Conservation (phyloP, 441 rosid species). For the Viola pubescens region DNA sequence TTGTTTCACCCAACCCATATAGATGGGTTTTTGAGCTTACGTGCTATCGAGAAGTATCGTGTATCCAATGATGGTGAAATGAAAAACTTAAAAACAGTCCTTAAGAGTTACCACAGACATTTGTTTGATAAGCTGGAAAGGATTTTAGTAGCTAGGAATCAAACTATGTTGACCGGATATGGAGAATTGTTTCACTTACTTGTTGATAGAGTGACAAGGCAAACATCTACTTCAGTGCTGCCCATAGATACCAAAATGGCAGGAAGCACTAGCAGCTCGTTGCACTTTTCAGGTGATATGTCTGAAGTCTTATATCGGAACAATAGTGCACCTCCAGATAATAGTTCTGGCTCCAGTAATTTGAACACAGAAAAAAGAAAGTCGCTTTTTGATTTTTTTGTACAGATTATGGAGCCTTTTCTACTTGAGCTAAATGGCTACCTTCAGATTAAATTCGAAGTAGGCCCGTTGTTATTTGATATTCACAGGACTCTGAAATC, state of each 20-base stretch:
- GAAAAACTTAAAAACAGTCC: conserved; percentile 32
- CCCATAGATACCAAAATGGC: conserved; percentile 30
- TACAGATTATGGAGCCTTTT: conserved; percentile 77
- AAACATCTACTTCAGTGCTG: conserved; percentile 34
- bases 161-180: conserved; percentile 39
- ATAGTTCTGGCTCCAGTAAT: conserved; percentile 32
- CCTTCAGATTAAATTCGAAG: conserved; percentile 33
- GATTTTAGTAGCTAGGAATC: conserved; percentile 41
- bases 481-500: conserved; percentile 44
- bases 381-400: conserved; percentile 69
- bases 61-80: conserved; percentile 29
- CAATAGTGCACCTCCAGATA: conserved; percentile 28
- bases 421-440: conserved; percentile 46
- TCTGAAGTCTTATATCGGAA: conserved; percentile 15
- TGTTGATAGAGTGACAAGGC: conserved; percentile 53
- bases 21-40: conserved; percentile 72
- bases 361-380: conserved; percentile 54
- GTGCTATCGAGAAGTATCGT: conserved; percentile 45
- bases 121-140: conserved; percentile 58
- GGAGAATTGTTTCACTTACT: conserved; percentile 65
- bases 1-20: conserved; percentile 70
- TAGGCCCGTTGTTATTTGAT: conserved; percentile 33
- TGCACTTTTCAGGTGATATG: conserved; percentile 16
- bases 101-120: conserved; percentile 80
- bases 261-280: conserved; percentile 35